Evolutionary conservation across 805 yeast species (phyloP).

Genomic region (Sugiyamaella marilandica): DNA sequence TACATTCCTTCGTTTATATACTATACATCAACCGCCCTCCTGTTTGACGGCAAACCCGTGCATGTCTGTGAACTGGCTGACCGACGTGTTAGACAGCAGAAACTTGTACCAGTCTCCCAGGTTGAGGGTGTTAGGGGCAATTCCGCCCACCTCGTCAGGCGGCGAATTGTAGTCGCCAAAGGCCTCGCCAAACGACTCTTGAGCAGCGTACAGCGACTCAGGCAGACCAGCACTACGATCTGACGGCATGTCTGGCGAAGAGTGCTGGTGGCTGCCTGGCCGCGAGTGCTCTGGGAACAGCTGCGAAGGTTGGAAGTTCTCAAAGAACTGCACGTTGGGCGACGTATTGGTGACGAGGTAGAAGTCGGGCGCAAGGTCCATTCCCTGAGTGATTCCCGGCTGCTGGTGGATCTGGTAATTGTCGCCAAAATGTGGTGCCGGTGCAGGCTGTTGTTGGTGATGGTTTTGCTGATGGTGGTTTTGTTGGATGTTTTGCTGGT

Average conservation of each 20-base stretch:
- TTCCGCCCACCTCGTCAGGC: constrained; percentile 14
- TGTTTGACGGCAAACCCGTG: constrained; percentile 4
- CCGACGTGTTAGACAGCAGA: constrained; percentile 24
- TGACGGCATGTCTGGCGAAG: constrained; percentile 8
- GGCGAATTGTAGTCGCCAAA: constrained; percentile 15
- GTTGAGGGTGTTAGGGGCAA: constrained; percentile 31
- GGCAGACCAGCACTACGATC: constrained; percentile 11
- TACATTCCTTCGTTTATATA: no score
- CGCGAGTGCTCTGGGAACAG: constrained; percentile 41
- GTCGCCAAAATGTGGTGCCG: background rate
- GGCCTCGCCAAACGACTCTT: constrained; percentile 11
- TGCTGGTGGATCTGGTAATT: background rate
- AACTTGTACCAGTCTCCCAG: constrained; percentile 39
- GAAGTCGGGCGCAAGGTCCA: constrained; percentile 24
- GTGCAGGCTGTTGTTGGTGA: background rate
- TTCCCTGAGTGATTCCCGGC: background rate
- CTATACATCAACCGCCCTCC: constrained; percentile 1
- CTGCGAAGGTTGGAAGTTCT: constrained; percentile 54
- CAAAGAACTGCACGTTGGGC: constrained; percentile 35
- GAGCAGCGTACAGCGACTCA: constrained; percentile 13
- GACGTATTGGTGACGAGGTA: constrained; percentile 31
- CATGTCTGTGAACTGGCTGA: constrained; percentile 6
- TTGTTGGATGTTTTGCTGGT: constrained; percentile 1
- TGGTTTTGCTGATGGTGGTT: constrained; percentile 3
- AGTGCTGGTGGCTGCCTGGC: constrained; percentile 5